Evolutionary conservation across 2,329 filamentous ascomycete species (phyloP), one percentile per base, ranked within the genome.

Genomic region (Teratosphaeria viscida): DNA sequence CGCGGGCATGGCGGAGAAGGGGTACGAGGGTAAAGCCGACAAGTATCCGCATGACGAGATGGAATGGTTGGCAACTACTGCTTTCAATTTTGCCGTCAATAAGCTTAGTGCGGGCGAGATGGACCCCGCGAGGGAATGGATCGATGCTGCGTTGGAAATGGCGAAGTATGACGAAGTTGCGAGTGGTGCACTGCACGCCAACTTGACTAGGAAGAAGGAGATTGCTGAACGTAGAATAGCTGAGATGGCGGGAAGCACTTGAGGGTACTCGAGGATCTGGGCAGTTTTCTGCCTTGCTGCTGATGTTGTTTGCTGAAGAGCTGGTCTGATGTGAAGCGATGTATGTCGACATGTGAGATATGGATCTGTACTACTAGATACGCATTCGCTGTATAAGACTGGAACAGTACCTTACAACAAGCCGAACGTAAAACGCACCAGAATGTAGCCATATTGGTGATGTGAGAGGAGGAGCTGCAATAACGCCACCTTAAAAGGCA

Each of bases 71-170:
- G 83, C 84, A 0, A 82, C 83, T 0, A 83, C 80, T 5, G 76
- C 82, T 0, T 90, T 88, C 71, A 92, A 92, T 65, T 84, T 85
- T 61, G 85, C 82, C 0, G 77, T 90, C 5, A 87, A 91, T 66
- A 78, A 82, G n/a, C 85, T 83, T 65, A 78, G 80, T 12, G 75
- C 74, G 1, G 77, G 79, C 1, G 78, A 87, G 27, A 79, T 83
- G 59, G 77, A 76, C 4, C 72, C 74, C 1, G 85, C 84, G 55
- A 81, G 78, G 62, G 70, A 72, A 39, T 91, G 88, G 87, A 82
- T 83, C 1, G 77, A 81, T 6, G 81, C 82, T 65, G 84, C 87
- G 4, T 76, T 89, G 57, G 79, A 78, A 12, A 67, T 90, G 56
- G 85, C 86, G 1, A 79, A 81, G 54, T 81, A 81, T 65, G 76